phyloP scores from a whole-genome alignment of 2,329 filamentous ascomycete species.

The Calonectria pseudoreteaudii region DNA sequence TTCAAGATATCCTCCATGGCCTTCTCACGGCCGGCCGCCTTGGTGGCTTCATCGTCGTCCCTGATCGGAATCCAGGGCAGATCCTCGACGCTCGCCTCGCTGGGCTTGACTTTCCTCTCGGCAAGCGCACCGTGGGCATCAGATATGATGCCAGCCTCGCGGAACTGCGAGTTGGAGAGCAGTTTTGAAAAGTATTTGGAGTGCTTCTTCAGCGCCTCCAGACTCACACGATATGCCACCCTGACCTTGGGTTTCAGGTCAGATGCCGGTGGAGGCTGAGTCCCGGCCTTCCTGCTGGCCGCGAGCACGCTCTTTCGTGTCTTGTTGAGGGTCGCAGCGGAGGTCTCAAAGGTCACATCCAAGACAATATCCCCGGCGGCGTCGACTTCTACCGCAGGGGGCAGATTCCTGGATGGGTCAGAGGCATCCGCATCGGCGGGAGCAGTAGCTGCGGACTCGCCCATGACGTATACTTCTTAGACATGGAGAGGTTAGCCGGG shows the following conservation, averaged over 20 bases:
- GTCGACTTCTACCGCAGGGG: constrained; percentile 63
- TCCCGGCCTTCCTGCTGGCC: constrained; percentile 45
- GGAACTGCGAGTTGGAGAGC: constrained; percentile 71
- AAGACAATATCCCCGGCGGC: constrained; percentile 73
- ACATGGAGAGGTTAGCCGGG: constrained; percentile 37
- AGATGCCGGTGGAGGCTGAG: constrained; percentile 42
- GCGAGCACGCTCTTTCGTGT: constrained; percentile 54
- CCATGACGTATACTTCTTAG: constrained; percentile 41
- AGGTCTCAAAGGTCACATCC: constrained; percentile 73
- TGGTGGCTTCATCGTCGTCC: constrained; percentile 77
- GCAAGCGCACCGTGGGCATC: constrained; percentile 63
- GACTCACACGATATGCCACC: constrained; percentile 70
- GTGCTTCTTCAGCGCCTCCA: constrained; percentile 66
- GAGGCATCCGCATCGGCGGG: constrained; percentile 45
- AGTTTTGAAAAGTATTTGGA: constrained; percentile 79
- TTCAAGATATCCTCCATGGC: constrained; percentile 76
- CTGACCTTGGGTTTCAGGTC: constrained; percentile 52
- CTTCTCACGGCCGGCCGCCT: constrained; percentile 67
- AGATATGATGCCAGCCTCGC: constrained; percentile 69
- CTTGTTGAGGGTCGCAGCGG: constrained; percentile 60
- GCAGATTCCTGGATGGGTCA: constrained; percentile 43
- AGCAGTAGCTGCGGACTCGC: constrained; percentile 46
- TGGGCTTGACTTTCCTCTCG: constrained; percentile 58
- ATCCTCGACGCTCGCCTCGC: constrained; percentile 59
- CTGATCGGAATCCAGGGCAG: constrained; percentile 74